phyloP scores from a whole-genome alignment of 352 stramenopile genomes.

The Aphanomyces cochlioides region DNA sequence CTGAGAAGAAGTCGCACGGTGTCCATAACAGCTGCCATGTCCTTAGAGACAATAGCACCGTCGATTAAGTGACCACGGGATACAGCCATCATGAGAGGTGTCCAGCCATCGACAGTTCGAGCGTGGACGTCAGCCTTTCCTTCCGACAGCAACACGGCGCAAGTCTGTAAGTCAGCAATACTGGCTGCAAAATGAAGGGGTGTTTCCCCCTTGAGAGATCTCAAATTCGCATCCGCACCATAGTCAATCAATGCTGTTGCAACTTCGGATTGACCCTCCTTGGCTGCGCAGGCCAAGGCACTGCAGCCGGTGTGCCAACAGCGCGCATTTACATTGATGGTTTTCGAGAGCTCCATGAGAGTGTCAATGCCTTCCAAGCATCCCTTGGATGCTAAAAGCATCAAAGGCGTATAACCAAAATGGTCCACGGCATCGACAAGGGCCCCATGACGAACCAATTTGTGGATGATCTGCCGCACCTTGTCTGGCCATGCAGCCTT shows the following conservation, averaged over 20 bases:
- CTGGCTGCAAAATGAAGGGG: slow-evolving; percentile 76
- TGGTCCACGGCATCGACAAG: slow-evolving; percentile 65
- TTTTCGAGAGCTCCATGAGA: slow-evolving; percentile 60
- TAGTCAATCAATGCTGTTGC: slow-evolving; percentile 84
- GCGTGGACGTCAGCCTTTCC: slow-evolving; percentile 63
- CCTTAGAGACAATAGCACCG: slow-evolving; percentile 32
- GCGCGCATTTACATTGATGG: slow-evolving; percentile 66
- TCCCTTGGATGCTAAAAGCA: slow-evolving; percentile 71
- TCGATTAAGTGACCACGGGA: slow-evolving; percentile 44
- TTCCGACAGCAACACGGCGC: slow-evolving; percentile 55
- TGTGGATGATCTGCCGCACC: slow-evolving; percentile 58
- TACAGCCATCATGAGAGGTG: slow-evolving; percentile 74
- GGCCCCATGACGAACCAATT: slow-evolving; percentile 69
- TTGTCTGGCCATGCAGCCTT: slow-evolving; percentile 19
- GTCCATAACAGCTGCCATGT: slow-evolving; percentile 40
- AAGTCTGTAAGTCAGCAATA: slow-evolving; percentile 42
- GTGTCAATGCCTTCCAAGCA: slow-evolving; percentile 68
- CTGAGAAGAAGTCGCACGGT: slow-evolving; percentile 75
- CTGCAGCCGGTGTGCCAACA: slow-evolving; percentile 82
- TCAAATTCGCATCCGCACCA: slow-evolving; percentile 59
- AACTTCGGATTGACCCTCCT: slow-evolving; percentile 56
- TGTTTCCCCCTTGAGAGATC: slow-evolving; percentile 63
- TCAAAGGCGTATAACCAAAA: slow-evolving; percentile 77
- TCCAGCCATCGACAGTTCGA: slow-evolving; percentile 62
- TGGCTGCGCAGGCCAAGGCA: slow-evolving; percentile 64